These are phyloP conservation scores for Asterophora parasitica DNA, from an alignment of 768 basidiomycete genomes.

Conservation along the genomic window DNA sequence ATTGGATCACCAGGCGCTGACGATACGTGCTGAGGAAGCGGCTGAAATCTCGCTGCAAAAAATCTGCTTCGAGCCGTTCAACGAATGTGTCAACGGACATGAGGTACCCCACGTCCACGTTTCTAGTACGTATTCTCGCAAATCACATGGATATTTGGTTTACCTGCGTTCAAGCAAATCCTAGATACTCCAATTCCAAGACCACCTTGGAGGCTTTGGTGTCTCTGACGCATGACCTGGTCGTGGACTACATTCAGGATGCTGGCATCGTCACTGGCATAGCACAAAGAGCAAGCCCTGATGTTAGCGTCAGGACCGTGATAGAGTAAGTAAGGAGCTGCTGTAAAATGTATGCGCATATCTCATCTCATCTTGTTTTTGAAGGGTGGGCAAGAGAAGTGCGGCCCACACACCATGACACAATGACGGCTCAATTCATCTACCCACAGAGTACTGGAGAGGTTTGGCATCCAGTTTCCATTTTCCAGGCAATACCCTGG, in stretches of 20 bases:
- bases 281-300: conserved; percentile 20
- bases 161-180: background rate
- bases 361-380: background rate
- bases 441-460: conserved; percentile 21
- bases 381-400: conserved; percentile 18
- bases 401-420: background rate
- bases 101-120: conserved; percentile 11
- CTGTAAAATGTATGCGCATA: too few relatives aligned
- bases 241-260: conserved; percentile 12
- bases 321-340: conserved; percentile 22
- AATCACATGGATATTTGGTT: background rate
- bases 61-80: conserved; percentile 5
- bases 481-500: conserved; percentile 15
- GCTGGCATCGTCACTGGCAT: conserved; percentile 19
- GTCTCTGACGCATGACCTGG: conserved; percentile 12
- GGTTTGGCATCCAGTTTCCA: conserved; percentile 19
- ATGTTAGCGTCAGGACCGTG: conserved; percentile 19
- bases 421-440: background rate
- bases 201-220: conserved; percentile 7
- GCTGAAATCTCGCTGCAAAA: background rate
- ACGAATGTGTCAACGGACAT: background rate
- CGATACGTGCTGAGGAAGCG: conserved; percentile 1
- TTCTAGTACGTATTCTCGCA: conserved; percentile 3
- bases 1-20: too few relatives aligned
- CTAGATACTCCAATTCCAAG: conserved; percentile 3